phyloP scores from a whole-genome alignment of 2,329 filamentous ascomycete genomes.

The Lasiodiplodia theobromae region DNA sequence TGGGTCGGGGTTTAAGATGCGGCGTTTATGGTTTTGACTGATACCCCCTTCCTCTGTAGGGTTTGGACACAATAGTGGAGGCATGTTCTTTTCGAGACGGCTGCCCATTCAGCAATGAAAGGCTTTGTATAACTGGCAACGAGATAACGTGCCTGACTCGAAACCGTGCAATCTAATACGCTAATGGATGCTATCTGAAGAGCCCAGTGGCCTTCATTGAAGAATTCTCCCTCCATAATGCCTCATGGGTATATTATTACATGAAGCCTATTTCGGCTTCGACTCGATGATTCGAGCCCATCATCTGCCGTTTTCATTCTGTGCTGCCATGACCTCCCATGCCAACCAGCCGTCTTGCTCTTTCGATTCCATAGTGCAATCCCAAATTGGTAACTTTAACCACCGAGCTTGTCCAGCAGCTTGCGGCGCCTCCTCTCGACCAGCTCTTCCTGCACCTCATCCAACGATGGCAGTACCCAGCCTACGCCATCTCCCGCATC shows the following conservation, averaged over 20 bases:
- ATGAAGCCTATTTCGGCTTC: slow-evolving; percentile 6
- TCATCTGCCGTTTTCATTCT: not conserved
- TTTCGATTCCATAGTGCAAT: not conserved
- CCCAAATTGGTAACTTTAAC: not conserved
- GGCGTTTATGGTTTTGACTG: slow-evolving; percentile 24
- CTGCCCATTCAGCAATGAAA: not conserved
- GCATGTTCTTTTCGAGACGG: slow-evolving; percentile 1
- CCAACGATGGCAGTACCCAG: slow-evolving; percentile 84
- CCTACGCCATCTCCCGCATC: slow-evolving; percentile 81
- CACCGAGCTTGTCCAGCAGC: slow-evolving; percentile 78
- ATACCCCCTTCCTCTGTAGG: slow-evolving; percentile 22
- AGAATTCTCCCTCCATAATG: not conserved
- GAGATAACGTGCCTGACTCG: not conserved
- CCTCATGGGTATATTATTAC: slow-evolving; percentile 20
- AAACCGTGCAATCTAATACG: not conserved
- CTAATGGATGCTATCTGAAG: not conserved
- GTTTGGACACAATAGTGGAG: not conserved
- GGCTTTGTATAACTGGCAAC: not conserved
- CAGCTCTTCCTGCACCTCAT: slow-evolving; percentile 94
- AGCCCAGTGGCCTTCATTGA: not conserved
- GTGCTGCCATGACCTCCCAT: not conserved
- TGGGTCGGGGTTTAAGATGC: slow-evolving; percentile 10
- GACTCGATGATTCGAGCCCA: not conserved
- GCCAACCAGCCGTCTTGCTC: not conserved
- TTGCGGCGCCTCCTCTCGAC: slow-evolving; percentile 84